These are phyloP conservation scores for Venturia carpophila DNA, from an alignment of 2,329 filamentous ascomycete genomes.

Conservation along the genomic window DNA sequence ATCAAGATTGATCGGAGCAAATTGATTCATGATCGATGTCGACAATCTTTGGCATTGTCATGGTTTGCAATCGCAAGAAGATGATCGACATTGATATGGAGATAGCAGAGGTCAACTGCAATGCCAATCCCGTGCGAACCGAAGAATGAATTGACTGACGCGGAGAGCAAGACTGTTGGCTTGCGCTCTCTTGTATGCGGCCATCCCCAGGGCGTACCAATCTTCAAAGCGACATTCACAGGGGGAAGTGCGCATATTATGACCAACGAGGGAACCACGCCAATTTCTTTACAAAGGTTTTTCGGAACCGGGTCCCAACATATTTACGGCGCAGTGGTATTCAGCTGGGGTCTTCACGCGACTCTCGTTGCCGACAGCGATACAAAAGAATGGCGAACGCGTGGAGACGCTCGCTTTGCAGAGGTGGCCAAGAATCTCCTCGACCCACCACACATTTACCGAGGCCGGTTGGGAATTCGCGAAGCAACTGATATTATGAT, in stretches of 20 bases:
- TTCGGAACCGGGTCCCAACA: no score
- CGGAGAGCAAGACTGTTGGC: slow-evolving; percentile 34
- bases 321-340: slow-evolving; percentile 70
- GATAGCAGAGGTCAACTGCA: neutral
- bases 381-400: slow-evolving; percentile 68
- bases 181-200: slow-evolving; percentile 33
- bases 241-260: slow-evolving; percentile 36
- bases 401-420: slow-evolving; percentile 69
- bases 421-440: slow-evolving; percentile 76
- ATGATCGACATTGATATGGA: neutral
- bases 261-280: slow-evolving; percentile 33
- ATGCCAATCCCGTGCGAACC: no score
- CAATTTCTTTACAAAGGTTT: no score
- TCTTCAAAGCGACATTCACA: slow-evolving; percentile 40
- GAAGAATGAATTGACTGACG: neutral
- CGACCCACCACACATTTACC: slow-evolving; percentile 27
- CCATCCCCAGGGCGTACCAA: slow-evolving; percentile 32
- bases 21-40: neutral
- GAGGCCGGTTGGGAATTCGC: no score
- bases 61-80: neutral
- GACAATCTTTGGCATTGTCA: neutral
- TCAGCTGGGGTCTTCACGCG: slow-evolving; percentile 84
- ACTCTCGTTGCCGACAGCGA: slow-evolving; percentile 87
- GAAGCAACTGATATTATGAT: no score
- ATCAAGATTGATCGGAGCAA: neutral